Base-by-base conservation (phyloP, 1,284 basidiomycete species). In the Ustanciosporium gigantosporum region DNA sequence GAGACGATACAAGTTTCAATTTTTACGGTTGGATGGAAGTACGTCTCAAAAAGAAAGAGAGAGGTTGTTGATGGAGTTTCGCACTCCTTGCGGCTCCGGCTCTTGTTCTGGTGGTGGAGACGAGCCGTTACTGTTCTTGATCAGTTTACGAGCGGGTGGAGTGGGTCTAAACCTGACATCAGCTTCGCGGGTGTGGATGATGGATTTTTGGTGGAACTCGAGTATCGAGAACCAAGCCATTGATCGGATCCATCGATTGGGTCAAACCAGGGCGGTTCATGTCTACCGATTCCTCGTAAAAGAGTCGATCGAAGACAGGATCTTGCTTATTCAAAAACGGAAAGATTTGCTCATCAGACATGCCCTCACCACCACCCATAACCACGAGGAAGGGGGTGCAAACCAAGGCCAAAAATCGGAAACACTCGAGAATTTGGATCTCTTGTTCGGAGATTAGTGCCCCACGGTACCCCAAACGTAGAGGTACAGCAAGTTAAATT, bases 231-330 rank as follows among this genome's bases (percentile, higher is more conserved):
- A 88, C 61, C 91, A 95, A 83, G 91, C 82, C 22, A 46, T 70
- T 25, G 66, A 76, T 36, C 43, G 68, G 3, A 87, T 91, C 17
- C 89, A 91, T 70, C 80, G 89, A 23, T 86, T 91, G 22, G 90
- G 90, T 0, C 95, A 98, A 78, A 93, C 87, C 3, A 84, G 86
- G 42, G 88, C 87, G 0, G 94, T 97, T 16, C 87, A 88, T 64
- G 91, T 95, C 23, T 91, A 87, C 46, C 88, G 94, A 46, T 93
- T 91, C 77, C 88, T 96, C 56, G 91, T 98, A 68, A 87, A 91
- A 74, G 85, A 91, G 71, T 88, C 90, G 22, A 95, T 99, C 76
- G 95, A 91, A 87, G 78, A 80, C 24, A 74, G 79, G 2, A 67
- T 73, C 35, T 22, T 72, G n/a, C 25, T 62, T 74, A 96, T 98